Percentiles rank a stretch among this genome's conserved stretches.
phyloP scores from a whole-genome alignment of 768 basidiomycete genomes.

The Boletus reticulatus region DNA sequence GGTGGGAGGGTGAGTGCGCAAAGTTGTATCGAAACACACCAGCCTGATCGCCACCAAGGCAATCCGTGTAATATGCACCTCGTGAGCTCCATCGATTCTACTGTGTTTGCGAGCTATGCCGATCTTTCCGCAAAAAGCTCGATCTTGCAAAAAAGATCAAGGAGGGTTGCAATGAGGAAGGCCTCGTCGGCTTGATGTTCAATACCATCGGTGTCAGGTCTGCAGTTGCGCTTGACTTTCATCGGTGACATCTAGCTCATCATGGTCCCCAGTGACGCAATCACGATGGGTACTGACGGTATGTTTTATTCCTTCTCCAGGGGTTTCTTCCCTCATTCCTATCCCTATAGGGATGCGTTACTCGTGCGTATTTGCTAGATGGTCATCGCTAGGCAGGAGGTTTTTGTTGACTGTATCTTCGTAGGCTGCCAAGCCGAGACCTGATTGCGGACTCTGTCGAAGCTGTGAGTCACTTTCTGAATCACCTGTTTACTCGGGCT shows the following conservation, averaged over 20 bases:
- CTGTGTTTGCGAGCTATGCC: not conserved
- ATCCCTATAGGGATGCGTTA: slow-evolving; percentile 71
- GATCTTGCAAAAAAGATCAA: slow-evolving; percentile 79
- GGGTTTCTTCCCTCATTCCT: not conserved
- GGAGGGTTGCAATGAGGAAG: slow-evolving; percentile 78
- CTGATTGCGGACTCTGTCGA: slow-evolving; percentile 90
- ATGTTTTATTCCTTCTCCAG: slow-evolving; percentile 21
- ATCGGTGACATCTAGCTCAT: not conserved
- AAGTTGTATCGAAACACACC: not conserved
- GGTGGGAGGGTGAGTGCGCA: slow-evolving; percentile 76
- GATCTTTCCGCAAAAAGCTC: slow-evolving; percentile 45
- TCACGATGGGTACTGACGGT: slow-evolving; percentile 90
- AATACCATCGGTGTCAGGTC: slow-evolving; percentile 86
- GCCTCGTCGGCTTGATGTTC: slow-evolving; percentile 77
- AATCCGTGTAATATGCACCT: slow-evolving; percentile 88
- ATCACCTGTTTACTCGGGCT: not conserved
- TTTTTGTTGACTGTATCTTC: not conserved
- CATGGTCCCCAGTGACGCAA: slow-evolving; percentile 59
- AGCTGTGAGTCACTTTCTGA: slow-evolving; percentile 45
- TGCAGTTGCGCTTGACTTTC: slow-evolving; percentile 5
- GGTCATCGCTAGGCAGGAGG: not conserved
- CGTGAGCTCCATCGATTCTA: slow-evolving; percentile 38
- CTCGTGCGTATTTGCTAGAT: slow-evolving; percentile 50
- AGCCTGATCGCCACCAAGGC: slow-evolving; percentile 39
- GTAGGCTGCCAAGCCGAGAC: slow-evolving; percentile 80